Base-by-base conservation (phyloP, 2,329 filamentous ascomycete genomes). In the Trematosphaeria pertusa region DNA sequence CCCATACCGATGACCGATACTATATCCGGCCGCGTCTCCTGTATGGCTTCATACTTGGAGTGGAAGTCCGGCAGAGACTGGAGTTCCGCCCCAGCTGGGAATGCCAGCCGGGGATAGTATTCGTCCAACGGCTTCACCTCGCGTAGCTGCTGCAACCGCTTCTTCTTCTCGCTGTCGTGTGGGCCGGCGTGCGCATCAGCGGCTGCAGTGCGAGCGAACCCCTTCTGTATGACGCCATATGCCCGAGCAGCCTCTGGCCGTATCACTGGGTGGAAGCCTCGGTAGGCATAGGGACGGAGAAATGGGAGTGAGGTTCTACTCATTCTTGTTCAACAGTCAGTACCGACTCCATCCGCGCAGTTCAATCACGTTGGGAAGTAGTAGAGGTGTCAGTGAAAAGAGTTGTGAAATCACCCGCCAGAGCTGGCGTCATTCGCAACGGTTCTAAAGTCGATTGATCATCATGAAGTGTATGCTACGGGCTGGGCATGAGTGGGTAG, bases 341-440 rank as follows among this genome's bases (percentile, higher is more conserved):
- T 73, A 12, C 12, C 8, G 24, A 28, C n/a, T n/a, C n/a, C n/a
- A n/a, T n/a, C n/a, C n/a, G n/a, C n/a, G n/a, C n/a, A n/a, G n/a
- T n/a, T n/a, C n/a, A n/a, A n/a, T n/a, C n/a, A n/a, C n/a, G n/a
- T n/a, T n/a, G n/a, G n/a, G n/a, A n/a, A n/a, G n/a, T n/a, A n/a
- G n/a, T n/a, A n/a, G n/a, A n/a, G n/a, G n/a, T n/a, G n/a, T n/a
- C n/a, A 67, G 52, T 55, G 52, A 52, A 47, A 59, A 60, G 56
- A 62, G 60, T 67, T 67, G 70, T 68, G 69, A 75, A 76, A 78
- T 80, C 78, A 83, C 76, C 72, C 74, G 73, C 73, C 73, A 70
- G 71, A 65, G 63, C 66, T 68, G 76, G 75, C 75, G 77, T 86
- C 82, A 84, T 81, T 81, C 82, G 83, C 84, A 86, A 84, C 84